Percentiles rank a stretch among this genome's conserved stretches.
These are phyloP conservation scores for Aquilaria yunnanensis DNA, from an alignment of 345 rosid species.

Conservation along the genomic window DNA sequence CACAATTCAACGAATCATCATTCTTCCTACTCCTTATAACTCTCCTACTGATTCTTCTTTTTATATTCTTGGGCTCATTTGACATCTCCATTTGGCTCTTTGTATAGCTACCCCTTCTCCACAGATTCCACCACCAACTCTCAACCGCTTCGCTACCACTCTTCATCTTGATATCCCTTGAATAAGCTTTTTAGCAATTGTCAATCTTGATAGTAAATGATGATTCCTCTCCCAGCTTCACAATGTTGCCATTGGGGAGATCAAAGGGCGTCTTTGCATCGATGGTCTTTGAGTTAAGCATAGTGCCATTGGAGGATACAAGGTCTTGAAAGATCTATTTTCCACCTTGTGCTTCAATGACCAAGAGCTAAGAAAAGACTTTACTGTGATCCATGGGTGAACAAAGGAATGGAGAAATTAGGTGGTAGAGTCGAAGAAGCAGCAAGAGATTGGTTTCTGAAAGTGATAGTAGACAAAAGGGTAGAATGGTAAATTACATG, in stretches of 20 bases:
- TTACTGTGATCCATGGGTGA: too few species aligned
- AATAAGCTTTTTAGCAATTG: neutral
- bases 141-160: constrained; percentile 5
- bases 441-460: too few species aligned
- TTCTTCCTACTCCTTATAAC: constrained; percentile 26
- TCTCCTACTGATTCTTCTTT: constrained; percentile 16
- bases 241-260: constrained; percentile 48
- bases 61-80: constrained; percentile 13
- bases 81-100: constrained; percentile 13
- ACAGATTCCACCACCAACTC: constrained; percentile 12
- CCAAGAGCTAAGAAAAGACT: constrained; percentile 71
- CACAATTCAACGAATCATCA: constrained; percentile 17
- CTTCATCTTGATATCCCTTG: neutral
- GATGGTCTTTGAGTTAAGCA: constrained; percentile 37
- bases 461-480: too few species aligned
- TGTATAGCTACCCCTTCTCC: constrained; percentile 29
- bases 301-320: constrained; percentile 83
- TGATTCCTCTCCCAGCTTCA: constrained; percentile 74
- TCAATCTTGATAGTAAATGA: constrained; percentile 41
- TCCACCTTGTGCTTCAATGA: constrained; percentile 44
- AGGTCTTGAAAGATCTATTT: constrained; percentile 66
- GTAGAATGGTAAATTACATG: too few species aligned
- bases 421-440: too few species aligned
- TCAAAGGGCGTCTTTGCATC: constrained; percentile 30
- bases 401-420: too few species aligned